These are phyloP conservation scores for Dactylellina parvicollis DNA, from an alignment of 2,329 filamentous ascomycete species.

Conservation along the genomic window DNA sequence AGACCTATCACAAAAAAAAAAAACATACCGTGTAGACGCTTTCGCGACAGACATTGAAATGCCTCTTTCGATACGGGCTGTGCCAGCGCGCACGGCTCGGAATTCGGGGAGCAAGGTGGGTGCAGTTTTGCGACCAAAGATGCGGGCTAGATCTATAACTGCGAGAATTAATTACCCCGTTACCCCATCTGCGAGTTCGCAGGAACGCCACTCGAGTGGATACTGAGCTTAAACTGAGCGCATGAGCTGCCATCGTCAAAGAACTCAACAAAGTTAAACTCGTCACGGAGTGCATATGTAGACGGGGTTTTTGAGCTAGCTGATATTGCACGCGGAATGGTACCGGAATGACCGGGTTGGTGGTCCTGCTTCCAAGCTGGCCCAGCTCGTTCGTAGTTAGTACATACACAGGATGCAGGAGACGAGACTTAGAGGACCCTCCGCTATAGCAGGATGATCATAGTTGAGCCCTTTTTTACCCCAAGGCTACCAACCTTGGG, in stretches of 20 bases:
- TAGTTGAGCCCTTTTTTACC: conserved; percentile 13
- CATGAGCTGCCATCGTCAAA: conserved; percentile 11
- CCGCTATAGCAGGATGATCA: conserved; percentile 11
- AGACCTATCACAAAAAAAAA: neutral
- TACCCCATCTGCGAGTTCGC: conserved; percentile 25
- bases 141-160: conserved; percentile 32
- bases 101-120: conserved; percentile 28
- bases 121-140: neutral
- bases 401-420: no score
- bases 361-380: conserved; percentile 41
- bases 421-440: conserved; percentile 33
- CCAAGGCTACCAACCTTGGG: conserved; percentile 18
- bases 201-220: conserved; percentile 32
- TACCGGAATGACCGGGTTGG: conserved; percentile 50
- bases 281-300: no score
- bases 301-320: no score
- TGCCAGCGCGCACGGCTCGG: conserved; percentile 25
- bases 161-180: conserved; percentile 15
- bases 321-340: conserved; percentile 32
- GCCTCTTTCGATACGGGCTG: conserved; percentile 19
- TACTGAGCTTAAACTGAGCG: conserved; percentile 41
- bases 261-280: neutral
- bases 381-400: no score
- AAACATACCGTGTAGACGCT: neutral
- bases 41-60: neutral